These are phyloP conservation scores for Ophiognomonia clavigignenti-juglandacearum DNA, from an alignment of 2,329 filamentous ascomycete species.

Conservation along the genomic window DNA sequence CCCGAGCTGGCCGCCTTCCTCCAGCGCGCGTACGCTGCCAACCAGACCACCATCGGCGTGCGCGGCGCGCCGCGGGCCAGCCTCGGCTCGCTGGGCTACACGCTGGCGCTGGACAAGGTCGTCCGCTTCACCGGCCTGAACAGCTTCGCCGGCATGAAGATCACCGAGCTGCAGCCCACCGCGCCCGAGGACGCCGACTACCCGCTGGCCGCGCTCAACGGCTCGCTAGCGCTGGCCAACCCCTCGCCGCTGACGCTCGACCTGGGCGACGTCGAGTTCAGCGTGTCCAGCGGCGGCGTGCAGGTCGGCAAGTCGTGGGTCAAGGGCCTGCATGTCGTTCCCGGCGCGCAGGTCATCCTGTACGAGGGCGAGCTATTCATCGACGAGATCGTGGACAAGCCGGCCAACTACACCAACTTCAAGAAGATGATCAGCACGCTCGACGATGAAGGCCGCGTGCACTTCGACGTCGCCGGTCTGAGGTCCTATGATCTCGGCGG, in stretches of 20 bases:
- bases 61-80: slow-evolving; percentile 31
- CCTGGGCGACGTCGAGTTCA: slow-evolving; percentile 41
- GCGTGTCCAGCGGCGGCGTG: slow-evolving; percentile 35
- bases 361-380: slow-evolving; percentile 38
- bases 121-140: slow-evolving; percentile 34
- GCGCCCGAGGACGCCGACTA: background rate
- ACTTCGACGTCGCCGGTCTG: slow-evolving; percentile 37
- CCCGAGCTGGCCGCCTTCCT: slow-evolving; percentile 36
- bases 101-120: slow-evolving; percentile 35
- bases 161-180: slow-evolving; percentile 16
- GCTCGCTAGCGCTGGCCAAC: slow-evolving; percentile 40
- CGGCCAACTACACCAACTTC: slow-evolving; percentile 27
- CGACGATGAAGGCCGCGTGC: slow-evolving; percentile 27
- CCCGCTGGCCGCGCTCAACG: slow-evolving; percentile 34
- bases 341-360: slow-evolving; percentile 36
- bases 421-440: slow-evolving; percentile 34
- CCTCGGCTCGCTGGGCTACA: slow-evolving; percentile 34
- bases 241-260: slow-evolving; percentile 36
- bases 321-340: slow-evolving; percentile 34
- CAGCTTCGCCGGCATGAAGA: slow-evolving; percentile 30
- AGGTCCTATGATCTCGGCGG: slow-evolving; percentile 36
- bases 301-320: slow-evolving; percentile 34
- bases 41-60: slow-evolving; percentile 31
- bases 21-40: slow-evolving; percentile 32
- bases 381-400: slow-evolving; percentile 26